These are phyloP conservation scores for Vigna hirtella DNA, from an alignment of 306 rosid species.

Conservation along the genomic window DNA sequence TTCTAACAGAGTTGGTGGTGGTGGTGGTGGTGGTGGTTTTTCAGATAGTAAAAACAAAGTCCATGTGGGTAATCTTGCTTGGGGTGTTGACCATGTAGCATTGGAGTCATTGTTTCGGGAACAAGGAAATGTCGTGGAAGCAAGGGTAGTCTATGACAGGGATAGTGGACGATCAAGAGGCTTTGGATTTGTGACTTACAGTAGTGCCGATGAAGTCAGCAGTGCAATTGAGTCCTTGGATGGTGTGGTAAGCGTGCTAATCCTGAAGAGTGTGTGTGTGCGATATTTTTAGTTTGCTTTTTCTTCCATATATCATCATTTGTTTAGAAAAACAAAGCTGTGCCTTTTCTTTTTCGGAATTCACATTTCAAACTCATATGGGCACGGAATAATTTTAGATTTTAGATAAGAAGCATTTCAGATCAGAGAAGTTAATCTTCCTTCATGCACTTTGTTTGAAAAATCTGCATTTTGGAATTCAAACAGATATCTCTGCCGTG, in stretches of 20 bases:
- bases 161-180: conserved; percentile 99
- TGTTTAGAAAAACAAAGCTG: too few species aligned
- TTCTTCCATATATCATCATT: too few species aligned
- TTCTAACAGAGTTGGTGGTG: conserved; percentile 13
- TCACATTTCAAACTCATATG: too few species aligned
- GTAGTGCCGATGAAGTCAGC: conserved; percentile 71
- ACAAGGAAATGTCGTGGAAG: conserved; percentile 86
- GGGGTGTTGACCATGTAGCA: conserved; percentile 90
- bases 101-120: conserved; percentile 78
- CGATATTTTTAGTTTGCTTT: neutral
- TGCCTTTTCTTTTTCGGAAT: too few species aligned
- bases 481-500: too few species aligned
- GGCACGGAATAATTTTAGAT: too few species aligned
- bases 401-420: neutral
- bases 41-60: conserved; percentile 60
- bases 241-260: conserved; percentile 71
- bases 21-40: conserved; percentile 53
- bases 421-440: neutral
- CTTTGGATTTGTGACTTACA: conserved; percentile 87
- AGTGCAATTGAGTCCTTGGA: conserved; percentile 78
- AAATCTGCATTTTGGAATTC: conserved; percentile 2
- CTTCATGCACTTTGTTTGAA: neutral
- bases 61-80: conserved; percentile 87
- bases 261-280: conserved; percentile 8
- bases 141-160: conserved; percentile 89